A percentile compares a stretch with the other conserved stretches of the same genome.
phyloP scores from a whole-genome alignment of 2,329 filamentous ascomycete species.

The Cladosporium sphaerospermum region DNA sequence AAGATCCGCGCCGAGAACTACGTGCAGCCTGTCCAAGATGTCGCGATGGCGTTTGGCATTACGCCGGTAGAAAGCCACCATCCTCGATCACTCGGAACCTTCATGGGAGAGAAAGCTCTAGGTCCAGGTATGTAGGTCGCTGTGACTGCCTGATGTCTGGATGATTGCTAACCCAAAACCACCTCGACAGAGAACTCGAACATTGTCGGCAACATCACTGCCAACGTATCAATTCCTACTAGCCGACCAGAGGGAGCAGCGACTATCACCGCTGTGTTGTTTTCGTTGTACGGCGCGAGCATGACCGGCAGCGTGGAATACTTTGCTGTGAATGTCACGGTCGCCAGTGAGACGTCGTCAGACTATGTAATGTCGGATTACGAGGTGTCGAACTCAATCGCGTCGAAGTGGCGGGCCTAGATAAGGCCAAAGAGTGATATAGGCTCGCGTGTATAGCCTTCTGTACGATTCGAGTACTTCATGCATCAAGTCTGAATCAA shows the following conservation, averaged over 20 bases:
- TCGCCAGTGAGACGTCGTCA: conserved; percentile 13
- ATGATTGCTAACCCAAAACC: too few species aligned
- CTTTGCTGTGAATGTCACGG: conserved; percentile 18
- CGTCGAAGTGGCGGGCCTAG: neutral
- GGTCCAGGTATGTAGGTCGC: neutral
- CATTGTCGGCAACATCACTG: conserved; percentile 17
- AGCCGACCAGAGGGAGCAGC: conserved; percentile 4
- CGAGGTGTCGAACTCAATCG: neutral
- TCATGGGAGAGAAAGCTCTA: conserved; percentile 4
- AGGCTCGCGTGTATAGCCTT: too few species aligned
- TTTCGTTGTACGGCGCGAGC: conserved; percentile 15
- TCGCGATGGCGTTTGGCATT: conserved; percentile 41
- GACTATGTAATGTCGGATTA: conserved; percentile 13
- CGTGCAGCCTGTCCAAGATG: conserved; percentile 41
- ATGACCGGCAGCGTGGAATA: conserved; percentile 6
- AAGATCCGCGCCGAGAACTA: conserved; percentile 38
- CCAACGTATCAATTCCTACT: conserved; percentile 17
- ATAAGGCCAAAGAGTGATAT: too few species aligned
- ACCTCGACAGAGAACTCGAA: conserved; percentile 9
- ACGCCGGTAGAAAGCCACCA: neutral
- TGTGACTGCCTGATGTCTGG: too few species aligned
- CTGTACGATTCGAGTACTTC: too few species aligned
- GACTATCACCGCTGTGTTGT: conserved; percentile 15
- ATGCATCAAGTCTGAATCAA: too few species aligned
- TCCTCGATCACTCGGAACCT: conserved; percentile 8